These are phyloP conservation scores for Venturia oleaginea DNA, from an alignment of 2,329 filamentous ascomycete species.

Conservation along the genomic window DNA sequence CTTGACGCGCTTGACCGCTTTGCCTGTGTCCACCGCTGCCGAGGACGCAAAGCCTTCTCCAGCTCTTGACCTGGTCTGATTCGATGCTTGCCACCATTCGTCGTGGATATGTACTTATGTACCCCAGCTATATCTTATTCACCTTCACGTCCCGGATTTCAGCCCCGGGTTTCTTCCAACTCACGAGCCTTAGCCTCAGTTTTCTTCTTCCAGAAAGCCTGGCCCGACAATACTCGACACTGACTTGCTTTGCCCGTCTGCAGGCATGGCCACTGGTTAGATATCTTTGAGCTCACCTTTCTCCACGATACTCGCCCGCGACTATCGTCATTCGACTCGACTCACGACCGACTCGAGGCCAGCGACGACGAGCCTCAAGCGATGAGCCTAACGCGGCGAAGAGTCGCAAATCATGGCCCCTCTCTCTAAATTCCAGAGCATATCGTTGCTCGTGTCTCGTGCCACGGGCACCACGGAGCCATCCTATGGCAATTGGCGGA, in stretches of 20 bases:
- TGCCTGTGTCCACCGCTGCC: background rate
- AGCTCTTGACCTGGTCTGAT: background rate
- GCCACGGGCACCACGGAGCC: background rate
- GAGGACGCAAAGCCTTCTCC: background rate
- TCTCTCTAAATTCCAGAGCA: background rate
- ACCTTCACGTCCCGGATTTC: background rate
- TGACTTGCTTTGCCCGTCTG: background rate
- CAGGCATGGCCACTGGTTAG: background rate
- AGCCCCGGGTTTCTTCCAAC: too few species aligned
- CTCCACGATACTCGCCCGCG: background rate
- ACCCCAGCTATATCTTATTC: slow-evolving; percentile 1
- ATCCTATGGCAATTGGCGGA: slow-evolving; percentile 12
- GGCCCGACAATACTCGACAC: background rate
- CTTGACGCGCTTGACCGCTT: background rate
- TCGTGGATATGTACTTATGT: too few species aligned
- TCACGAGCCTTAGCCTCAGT: background rate
- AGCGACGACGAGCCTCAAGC: background rate
- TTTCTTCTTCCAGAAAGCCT: background rate
- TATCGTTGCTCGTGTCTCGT: background rate
- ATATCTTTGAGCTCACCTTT: background rate
- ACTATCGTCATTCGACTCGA: background rate
- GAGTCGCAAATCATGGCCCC: background rate
- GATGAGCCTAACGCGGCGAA: background rate
- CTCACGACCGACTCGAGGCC: background rate
- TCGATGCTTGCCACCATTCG: background rate